phyloP scores from a whole-genome alignment of 768 basidiomycete species.

The Phallus indusiatus region DNA sequence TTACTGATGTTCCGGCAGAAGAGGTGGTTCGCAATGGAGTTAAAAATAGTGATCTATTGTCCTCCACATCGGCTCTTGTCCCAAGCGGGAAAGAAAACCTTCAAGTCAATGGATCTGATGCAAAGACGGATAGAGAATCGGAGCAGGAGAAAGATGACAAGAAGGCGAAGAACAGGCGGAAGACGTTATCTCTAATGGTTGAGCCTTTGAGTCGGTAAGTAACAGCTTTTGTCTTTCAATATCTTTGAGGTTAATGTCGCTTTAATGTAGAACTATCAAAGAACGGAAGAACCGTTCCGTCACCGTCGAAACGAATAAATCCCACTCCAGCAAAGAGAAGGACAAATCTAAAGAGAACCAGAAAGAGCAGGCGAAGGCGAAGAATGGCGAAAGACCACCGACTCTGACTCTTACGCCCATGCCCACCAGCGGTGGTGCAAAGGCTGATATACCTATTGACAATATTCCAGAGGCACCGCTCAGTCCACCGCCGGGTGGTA shows the following conservation, averaged over 20 bases:
- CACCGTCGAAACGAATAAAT: conserved; percentile 28
- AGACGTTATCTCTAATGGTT: conserved; percentile 82
- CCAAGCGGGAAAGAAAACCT: background rate
- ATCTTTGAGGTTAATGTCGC: background rate
- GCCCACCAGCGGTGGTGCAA: background rate
- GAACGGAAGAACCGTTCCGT: conserved; percentile 27
- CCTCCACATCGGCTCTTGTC: conserved; percentile 5
- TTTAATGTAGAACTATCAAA: conserved; percentile 18
- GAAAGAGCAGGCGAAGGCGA: conserved; percentile 16
- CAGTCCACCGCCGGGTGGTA: conserved; percentile 9
- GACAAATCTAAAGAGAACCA: conserved; percentile 9
- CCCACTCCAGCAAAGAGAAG: background rate
- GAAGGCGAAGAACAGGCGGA: conserved; percentile 46
- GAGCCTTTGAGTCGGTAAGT: conserved; percentile 53
- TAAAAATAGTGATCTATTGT: background rate
- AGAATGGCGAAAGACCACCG: conserved; percentile 22
- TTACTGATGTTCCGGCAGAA: background rate
- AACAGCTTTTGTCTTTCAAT: background rate
- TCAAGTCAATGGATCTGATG: conserved; percentile 12
- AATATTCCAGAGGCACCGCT: conserved; percentile 13
- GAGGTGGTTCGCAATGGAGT: background rate
- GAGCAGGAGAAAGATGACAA: conserved; percentile 34
- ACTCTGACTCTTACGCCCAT: conserved; percentile 1
- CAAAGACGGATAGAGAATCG: conserved; percentile 12
- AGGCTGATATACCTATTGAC: conserved; percentile 14